A percentile compares a stretch with the other conserved stretches of the same genome.
These are phyloP conservation scores for Cornus controversa DNA, from an alignment of 148 eudicot species.

Conservation along the genomic window DNA sequence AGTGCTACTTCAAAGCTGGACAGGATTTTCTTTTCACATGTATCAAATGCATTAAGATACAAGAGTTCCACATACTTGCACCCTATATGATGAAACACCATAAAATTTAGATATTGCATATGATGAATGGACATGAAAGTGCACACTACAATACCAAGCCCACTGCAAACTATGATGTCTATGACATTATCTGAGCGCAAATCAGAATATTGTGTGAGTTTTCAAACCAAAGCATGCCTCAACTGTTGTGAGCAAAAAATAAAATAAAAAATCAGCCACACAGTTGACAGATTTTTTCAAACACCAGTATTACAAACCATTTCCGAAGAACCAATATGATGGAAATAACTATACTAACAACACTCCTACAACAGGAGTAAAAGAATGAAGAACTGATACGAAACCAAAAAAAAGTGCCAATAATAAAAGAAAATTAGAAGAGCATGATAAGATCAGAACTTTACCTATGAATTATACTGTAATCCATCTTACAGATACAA, in stretches of 20 bases:
- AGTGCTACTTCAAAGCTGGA: too few species aligned
- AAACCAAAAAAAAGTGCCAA: background rate
- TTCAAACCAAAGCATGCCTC: slow-evolving; percentile 1
- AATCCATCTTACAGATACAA: slow-evolving; percentile 3
- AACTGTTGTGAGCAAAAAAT: too few species aligned
- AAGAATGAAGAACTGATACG: background rate
- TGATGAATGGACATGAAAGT: too few species aligned
- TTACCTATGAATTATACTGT: slow-evolving; percentile 17
- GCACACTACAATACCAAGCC: background rate
- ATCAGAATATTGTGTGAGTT: background rate
- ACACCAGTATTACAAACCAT: too few species aligned
- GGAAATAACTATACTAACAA: background rate
- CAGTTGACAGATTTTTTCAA: background rate
- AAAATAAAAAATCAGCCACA: background rate
- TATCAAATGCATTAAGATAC: background rate
- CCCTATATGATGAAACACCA: background rate
- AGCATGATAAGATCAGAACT: background rate
- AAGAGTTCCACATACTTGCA: background rate
- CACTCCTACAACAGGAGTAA: background rate
- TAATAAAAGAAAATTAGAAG: background rate
- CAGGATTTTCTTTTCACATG: background rate
- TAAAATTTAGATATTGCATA: too few species aligned
- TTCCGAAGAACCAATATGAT: background rate
- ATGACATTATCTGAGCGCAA: too few species aligned
- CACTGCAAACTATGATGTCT: background rate